A percentile compares a stretch with the other conserved stretches of the same genome.
Conservation (phyloP, 2,329 filamentous ascomycete genomes). For the Neofusicoccum ribis region DNA sequence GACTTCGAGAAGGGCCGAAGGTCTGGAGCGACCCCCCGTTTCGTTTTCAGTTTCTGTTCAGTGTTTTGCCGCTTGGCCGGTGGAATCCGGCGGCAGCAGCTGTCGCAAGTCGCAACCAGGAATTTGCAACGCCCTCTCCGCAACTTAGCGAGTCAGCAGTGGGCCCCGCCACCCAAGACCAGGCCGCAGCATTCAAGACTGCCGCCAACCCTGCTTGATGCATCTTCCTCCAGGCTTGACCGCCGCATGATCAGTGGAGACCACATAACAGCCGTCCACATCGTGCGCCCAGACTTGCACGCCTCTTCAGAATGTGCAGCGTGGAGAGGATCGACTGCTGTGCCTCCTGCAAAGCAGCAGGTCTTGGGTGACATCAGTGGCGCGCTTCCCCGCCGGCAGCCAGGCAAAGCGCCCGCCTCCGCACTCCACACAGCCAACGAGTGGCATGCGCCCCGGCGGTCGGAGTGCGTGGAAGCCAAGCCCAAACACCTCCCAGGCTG, state of each 20-base stretch:
- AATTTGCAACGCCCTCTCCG: neutral
- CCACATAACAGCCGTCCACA: neutral
- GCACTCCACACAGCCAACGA: neutral
- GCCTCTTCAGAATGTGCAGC: neutral
- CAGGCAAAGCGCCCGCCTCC: neutral
- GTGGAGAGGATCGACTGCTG: no score
- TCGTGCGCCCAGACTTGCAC: neutral
- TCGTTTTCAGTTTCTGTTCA: neutral
- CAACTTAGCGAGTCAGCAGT: constrained; percentile 9
- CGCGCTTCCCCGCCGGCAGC: neutral
- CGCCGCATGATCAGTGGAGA: neutral
- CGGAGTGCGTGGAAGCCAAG: neutral
- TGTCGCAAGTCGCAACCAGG: neutral
- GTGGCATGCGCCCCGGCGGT: neutral
- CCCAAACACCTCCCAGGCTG: neutral
- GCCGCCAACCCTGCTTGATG: constrained; percentile 1
- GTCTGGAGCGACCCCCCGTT: neutral
- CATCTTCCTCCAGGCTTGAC: neutral
- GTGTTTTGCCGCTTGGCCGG: neutral
- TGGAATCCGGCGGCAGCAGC: neutral
- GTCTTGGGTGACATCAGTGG: constrained; percentile 6
- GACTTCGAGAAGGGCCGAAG: no score
- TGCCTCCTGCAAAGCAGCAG: neutral
- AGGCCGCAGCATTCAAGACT: neutral
- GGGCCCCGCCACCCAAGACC: neutral